Conservation (phyloP, 306 rosid species). For the Vigna angularis region DNA sequence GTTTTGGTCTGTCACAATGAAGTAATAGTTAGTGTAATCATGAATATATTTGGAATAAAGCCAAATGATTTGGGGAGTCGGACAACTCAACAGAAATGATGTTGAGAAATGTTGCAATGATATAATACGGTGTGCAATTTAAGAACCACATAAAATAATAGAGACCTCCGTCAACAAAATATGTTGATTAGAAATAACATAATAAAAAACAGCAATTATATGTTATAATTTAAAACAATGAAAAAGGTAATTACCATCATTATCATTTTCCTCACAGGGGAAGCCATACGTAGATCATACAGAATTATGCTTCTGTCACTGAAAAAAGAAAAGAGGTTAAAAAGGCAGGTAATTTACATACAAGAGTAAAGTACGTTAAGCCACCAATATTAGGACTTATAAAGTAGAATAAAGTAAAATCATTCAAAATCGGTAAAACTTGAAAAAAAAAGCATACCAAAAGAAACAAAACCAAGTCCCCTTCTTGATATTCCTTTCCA, state of each 20-base stretch:
- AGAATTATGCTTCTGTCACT: conserved; percentile 90
- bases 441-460: neutral
- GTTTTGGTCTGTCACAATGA: conserved; percentile 74
- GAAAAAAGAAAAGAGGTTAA: conserved; percentile 39
- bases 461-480: neutral
- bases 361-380: neutral
- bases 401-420: neutral
- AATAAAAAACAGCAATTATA: neutral
- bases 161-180: conserved; percentile 16
- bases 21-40: conserved; percentile 48
- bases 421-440: conserved; percentile 8
- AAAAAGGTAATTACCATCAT: conserved; percentile 69
- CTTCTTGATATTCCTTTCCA: neutral
- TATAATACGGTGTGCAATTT: neutral
- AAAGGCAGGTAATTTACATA: neutral
- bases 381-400: neutral
- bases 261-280: conserved; percentile 69
- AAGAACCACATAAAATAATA: neutral
- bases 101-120: neutral
- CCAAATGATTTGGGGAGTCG: neutral
- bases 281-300: conserved; percentile 82
- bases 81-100: neutral
- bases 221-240: conserved; percentile 16
- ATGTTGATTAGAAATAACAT: conserved; percentile 17
- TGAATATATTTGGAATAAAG: conserved; percentile 29